phyloP scores from a whole-genome alignment of 805 yeast genomes.

The Spathaspora gorwiae region DNA sequence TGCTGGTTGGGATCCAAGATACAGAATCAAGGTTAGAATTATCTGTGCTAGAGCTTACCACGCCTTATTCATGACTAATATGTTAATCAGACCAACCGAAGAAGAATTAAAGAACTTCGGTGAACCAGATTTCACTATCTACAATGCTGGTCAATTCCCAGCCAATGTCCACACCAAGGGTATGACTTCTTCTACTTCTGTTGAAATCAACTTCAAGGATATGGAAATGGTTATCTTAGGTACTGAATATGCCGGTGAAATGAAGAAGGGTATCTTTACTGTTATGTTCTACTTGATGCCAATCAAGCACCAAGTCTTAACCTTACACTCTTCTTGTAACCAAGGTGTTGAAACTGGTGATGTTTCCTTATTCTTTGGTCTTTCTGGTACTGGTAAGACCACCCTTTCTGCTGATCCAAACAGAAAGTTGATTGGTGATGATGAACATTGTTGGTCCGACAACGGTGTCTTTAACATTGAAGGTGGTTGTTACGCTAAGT shows the following conservation, averaged over 20 bases:
- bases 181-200: conserved; percentile 94
- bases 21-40: conserved; percentile 91
- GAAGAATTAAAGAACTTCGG: conserved; percentile 88
- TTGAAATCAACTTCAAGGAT: conserved; percentile 91
- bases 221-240: conserved; percentile 99
- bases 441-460: conserved; percentile 99
- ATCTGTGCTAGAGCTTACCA: conserved; percentile 98
- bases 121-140: conserved; percentile 96
- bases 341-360: conserved; percentile 80
- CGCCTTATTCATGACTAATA: conserved; percentile 95
- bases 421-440: conserved; percentile 93
- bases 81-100: conserved; percentile 91
- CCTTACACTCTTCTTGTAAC: conserved; percentile 92
- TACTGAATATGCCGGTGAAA: conserved; percentile 98
- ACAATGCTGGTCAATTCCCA: conserved; percentile 99
- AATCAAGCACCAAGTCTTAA: conserved; percentile 81
- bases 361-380: conserved; percentile 92
- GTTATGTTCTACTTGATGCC: conserved; percentile 99
- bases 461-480: conserved; percentile 98
- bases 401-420: conserved; percentile 94
- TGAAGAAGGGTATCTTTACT: conserved; percentile 98
- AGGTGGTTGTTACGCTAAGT: conserved; percentile 99
- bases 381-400: conserved; percentile 98
- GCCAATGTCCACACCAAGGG: conserved; percentile 95
- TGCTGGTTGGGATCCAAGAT: conserved; percentile 99